Evolutionary conservation across 2,329 filamentous ascomycete genomes (phyloP).

Genomic region (Aspergillus fumigatiaffinis): DNA sequence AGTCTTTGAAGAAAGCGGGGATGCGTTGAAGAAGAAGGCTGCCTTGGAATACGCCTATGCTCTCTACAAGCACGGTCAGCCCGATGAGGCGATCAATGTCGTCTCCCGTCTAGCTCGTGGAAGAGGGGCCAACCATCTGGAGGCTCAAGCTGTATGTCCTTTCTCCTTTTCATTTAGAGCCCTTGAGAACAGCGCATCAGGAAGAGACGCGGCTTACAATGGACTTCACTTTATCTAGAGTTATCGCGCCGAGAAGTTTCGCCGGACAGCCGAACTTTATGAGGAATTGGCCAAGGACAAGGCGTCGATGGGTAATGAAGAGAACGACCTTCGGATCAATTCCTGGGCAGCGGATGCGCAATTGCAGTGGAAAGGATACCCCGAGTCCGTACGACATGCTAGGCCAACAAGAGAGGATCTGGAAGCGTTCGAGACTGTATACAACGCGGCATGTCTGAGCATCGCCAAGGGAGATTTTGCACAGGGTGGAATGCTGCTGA

Average conservation of each 20-base stretch:
- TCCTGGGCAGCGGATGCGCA: constrained; percentile 59
- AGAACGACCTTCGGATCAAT: constrained; percentile 61
- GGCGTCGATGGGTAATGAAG: constrained; percentile 44
- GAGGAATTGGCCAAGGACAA: constrained; percentile 44
- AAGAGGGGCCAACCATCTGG: constrained; percentile 56
- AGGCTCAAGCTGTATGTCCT: constrained; percentile 55
- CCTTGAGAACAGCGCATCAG: background rate
- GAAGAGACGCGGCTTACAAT: background rate
- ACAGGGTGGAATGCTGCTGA: constrained; percentile 57
- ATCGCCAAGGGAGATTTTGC: constrained; percentile 58
- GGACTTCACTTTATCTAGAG: constrained; percentile 15
- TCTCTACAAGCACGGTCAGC: constrained; percentile 57
- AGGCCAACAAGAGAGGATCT: constrained; percentile 56
- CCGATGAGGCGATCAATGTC: constrained; percentile 52
- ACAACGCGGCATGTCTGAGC: constrained; percentile 61
- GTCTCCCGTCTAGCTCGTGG: constrained; percentile 40
- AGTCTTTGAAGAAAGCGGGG: constrained; percentile 52
- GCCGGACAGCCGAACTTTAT: constrained; percentile 53
- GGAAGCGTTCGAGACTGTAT: constrained; percentile 62
- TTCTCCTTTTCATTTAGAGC: background rate
- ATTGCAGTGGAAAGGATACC: constrained; percentile 55
- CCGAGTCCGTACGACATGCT: constrained; percentile 49
- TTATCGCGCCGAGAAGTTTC: constrained; percentile 60
- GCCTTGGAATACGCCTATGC: constrained; percentile 61
- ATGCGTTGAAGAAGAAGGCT: constrained; percentile 51